phyloP scores from a whole-genome alignment of 352 stramenopile species.

The Phytophthora cryptogea region DNA sequence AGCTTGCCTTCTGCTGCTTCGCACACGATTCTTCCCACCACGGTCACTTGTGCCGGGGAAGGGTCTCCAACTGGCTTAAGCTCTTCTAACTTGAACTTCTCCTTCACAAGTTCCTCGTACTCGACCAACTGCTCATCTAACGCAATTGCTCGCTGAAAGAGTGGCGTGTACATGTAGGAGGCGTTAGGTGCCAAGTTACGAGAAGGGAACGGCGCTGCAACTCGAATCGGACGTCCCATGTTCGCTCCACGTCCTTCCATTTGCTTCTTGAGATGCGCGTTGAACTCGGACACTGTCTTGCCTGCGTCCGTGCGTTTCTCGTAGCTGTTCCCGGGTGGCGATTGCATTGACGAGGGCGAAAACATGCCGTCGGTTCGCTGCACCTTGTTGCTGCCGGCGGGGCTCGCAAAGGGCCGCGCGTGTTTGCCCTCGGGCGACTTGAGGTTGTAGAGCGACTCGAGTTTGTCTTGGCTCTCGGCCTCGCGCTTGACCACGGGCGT shows the following conservation, averaged over 20 bases:
- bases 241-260: slow-evolving; percentile 31
- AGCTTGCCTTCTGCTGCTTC: slow-evolving; percentile 85
- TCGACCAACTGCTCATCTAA: slow-evolving; percentile 79
- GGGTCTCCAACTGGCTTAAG: slow-evolving; percentile 74
- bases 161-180: slow-evolving; percentile 87
- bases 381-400: slow-evolving; percentile 60
- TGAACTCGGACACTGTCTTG: slow-evolving; percentile 83
- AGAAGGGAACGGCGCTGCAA: slow-evolving; percentile 55
- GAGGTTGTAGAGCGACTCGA: slow-evolving; percentile 72
- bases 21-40: slow-evolving; percentile 84
- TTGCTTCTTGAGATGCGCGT: slow-evolving; percentile 68
- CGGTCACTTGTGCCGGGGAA: slow-evolving; percentile 71
- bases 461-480: slow-evolving; percentile 53
- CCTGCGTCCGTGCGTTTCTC: slow-evolving; percentile 78
- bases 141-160: slow-evolving; percentile 75
- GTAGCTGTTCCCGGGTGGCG: slow-evolving; percentile 70
- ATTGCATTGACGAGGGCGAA: slow-evolving; percentile 75
- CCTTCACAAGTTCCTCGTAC: slow-evolving; percentile 77
- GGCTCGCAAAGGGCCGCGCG: slow-evolving; percentile 62
- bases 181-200: slow-evolving; percentile 63
- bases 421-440: slow-evolving; percentile 80
- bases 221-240: slow-evolving; percentile 17
- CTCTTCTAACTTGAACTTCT: slow-evolving; percentile 63
- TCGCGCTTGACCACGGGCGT: slow-evolving; percentile 76
- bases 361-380: slow-evolving; percentile 74